Percentiles rank a stretch among this genome's conserved stretches.
These are phyloP conservation scores for Chaetomium sp. DNA, from an alignment of 2,329 filamentous ascomycete species.

Conservation along the genomic window DNA sequence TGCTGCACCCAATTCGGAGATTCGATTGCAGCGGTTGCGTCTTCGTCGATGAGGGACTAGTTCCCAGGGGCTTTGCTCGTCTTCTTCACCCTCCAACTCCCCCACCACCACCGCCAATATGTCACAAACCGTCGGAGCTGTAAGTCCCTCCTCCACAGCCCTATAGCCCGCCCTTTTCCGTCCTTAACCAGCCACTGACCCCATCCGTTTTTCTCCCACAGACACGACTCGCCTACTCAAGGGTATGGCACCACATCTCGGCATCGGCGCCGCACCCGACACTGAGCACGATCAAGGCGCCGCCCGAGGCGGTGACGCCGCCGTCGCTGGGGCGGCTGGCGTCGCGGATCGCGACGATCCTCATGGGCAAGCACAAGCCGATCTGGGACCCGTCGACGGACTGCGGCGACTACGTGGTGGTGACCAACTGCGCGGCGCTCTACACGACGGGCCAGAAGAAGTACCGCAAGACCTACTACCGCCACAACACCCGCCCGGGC, in stretches of 20 bases:
- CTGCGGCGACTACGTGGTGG: constrained; percentile 98
- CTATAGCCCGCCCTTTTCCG: not conserved
- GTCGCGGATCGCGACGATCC: constrained; percentile 78
- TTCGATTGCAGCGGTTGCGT: not conserved
- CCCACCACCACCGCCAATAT: constrained; percentile 49
- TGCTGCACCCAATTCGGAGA: not conserved
- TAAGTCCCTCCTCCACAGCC: constrained; percentile 48
- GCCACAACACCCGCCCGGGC: constrained; percentile 88
- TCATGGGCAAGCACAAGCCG: constrained; percentile 99
- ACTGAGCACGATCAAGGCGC: constrained; percentile 57
- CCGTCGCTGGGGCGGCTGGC: constrained; percentile 90
- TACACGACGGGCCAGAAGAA: constrained; percentile 90
- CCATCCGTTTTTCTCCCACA: constrained; percentile 45
- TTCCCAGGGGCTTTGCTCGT: constrained; percentile 32
- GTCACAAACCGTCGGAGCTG: constrained; percentile 79
- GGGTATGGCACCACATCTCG: constrained; percentile 88
- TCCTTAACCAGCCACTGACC: constrained; percentile 9
- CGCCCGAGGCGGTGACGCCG: constrained; percentile 56
- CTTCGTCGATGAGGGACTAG: constrained; percentile 39
- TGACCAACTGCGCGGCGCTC: constrained; percentile 83
- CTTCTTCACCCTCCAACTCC: constrained; percentile 13
- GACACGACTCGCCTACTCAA: constrained; percentile 95
- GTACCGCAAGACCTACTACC: constrained; percentile 93
- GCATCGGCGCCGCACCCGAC: constrained; percentile 67
- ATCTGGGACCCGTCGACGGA: constrained; percentile 97